Conservation (phyloP, 768 basidiomycete genomes). For the Suillus discolor region DNA sequence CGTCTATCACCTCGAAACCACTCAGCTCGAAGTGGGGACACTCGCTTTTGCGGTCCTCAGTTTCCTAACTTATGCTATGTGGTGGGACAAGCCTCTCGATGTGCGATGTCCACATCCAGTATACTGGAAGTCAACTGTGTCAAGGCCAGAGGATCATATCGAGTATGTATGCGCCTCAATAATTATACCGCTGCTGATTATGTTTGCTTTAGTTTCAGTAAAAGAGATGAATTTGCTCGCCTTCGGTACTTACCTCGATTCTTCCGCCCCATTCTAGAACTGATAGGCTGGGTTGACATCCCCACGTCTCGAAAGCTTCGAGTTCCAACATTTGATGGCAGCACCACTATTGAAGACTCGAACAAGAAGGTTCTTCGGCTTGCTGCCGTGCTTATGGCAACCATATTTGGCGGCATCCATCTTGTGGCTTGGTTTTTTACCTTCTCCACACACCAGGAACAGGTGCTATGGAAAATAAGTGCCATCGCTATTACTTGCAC, state of each 20-base stretch:
- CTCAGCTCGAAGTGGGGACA: constrained; percentile 40
- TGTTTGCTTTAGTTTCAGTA: not conserved
- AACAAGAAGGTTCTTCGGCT: not conserved
- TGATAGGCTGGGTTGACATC: not conserved
- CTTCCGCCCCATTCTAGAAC: not conserved
- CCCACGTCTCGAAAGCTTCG: not conserved
- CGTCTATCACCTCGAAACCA: constrained; percentile 26
- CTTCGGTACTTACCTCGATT: not conserved
- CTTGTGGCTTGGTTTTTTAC: constrained; percentile 23
- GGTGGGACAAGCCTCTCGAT: constrained; percentile 44
- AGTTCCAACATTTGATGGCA: not conserved
- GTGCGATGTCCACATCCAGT: constrained; percentile 22
- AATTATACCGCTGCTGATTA: not conserved
- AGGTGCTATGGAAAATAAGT: constrained; percentile 22
- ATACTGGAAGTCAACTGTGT: not conserved
- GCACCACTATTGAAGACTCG: not conserved
- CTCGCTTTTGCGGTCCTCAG: constrained; percentile 36
- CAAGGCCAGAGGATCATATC: not conserved
- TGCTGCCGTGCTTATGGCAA: constrained; percentile 8
- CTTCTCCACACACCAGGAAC: constrained; percentile 9
- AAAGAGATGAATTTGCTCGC: not conserved
- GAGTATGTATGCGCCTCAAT: not conserved
- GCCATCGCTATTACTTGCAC: constrained; percentile 14
- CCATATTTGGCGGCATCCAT: constrained; percentile 16
- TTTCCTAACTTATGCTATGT: constrained; percentile 32